phyloP scores from a whole-genome alignment of 108 stramenopile species.

The Nitzschia palea region DNA sequence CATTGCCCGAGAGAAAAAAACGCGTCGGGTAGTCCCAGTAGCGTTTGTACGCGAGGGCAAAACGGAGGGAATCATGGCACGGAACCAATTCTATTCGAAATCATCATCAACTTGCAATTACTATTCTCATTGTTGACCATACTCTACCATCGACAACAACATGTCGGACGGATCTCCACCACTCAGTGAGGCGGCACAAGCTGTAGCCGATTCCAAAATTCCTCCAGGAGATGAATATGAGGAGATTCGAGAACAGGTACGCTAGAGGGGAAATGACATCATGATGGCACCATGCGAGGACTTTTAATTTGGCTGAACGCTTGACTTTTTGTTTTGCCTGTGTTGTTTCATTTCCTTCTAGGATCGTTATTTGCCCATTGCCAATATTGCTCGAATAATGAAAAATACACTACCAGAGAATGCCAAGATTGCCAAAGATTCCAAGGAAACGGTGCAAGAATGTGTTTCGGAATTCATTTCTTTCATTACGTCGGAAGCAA shows the following conservation, averaged over 20 bases:
- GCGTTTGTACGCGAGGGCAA: too few species aligned
- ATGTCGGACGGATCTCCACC: slow-evolving; percentile 25
- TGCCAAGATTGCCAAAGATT: slow-evolving; percentile 99
- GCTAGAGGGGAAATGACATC: too few species aligned
- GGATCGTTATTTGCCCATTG: slow-evolving; percentile 99
- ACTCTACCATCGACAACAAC: too few species aligned
- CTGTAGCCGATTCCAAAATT: slow-evolving; percentile 41
- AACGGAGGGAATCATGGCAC: too few species aligned
- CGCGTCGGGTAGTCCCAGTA: too few species aligned
- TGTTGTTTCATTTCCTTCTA: too few species aligned
- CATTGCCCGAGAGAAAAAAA: too few species aligned
- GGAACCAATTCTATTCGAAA: too few species aligned
- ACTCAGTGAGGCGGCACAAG: slow-evolving; percentile 16
- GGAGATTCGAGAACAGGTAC: slow-evolving; percentile 77
- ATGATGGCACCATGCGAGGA: too few species aligned
- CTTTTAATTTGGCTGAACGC: too few species aligned
- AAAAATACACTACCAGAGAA: slow-evolving; percentile 96
- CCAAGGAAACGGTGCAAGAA: slow-evolving; percentile 99
- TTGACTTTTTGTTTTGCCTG: not conserved
- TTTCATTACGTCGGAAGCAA: slow-evolving; percentile 98
- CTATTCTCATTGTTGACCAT: too few species aligned
- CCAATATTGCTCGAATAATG: slow-evolving; percentile 99
- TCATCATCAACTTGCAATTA: too few species aligned
- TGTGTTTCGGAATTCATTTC: slow-evolving; percentile 99
- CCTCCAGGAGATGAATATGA: slow-evolving; percentile 74